These are phyloP conservation scores for Blastobotrys attinorum DNA, from an alignment of 805 yeast genomes.

Conservation along the genomic window DNA sequence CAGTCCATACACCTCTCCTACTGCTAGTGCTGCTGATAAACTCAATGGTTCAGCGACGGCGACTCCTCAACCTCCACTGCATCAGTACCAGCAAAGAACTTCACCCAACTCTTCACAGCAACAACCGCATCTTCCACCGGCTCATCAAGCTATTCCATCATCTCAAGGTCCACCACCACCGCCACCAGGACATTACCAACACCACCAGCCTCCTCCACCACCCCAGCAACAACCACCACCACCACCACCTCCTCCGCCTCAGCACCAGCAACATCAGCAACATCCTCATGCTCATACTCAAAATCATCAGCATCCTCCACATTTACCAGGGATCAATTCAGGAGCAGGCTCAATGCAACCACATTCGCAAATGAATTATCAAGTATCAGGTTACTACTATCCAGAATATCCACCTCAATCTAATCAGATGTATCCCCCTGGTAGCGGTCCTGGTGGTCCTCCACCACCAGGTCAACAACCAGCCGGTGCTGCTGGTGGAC, in stretches of 20 bases:
- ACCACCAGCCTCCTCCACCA: neutral
- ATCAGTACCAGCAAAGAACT: no score
- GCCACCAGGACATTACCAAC: neutral
- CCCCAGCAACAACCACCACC: neutral
- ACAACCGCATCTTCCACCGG: constrained; percentile 1
- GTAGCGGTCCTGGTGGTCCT: neutral
- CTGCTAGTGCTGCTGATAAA: no score
- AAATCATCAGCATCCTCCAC: neutral
- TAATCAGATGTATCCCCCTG: neutral
- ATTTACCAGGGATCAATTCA: neutral
- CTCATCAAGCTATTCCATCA: constrained; percentile 2
- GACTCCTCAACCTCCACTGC: constrained; percentile 2
- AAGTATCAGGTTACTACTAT: neutral
- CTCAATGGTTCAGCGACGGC: neutral
- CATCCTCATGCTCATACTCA: neutral
- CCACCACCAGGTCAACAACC: neutral
- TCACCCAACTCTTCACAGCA: constrained; percentile 6
- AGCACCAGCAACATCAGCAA: neutral
- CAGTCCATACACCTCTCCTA: neutral
- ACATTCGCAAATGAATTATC: neutral
- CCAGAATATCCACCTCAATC: neutral
- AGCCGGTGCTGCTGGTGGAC: no score
- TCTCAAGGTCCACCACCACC: neutral
- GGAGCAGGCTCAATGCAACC: neutral
- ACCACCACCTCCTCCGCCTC: neutral